Conservation (phyloP, 1,284 basidiomycete genomes). For the Apiotrichum brassicae region DNA sequence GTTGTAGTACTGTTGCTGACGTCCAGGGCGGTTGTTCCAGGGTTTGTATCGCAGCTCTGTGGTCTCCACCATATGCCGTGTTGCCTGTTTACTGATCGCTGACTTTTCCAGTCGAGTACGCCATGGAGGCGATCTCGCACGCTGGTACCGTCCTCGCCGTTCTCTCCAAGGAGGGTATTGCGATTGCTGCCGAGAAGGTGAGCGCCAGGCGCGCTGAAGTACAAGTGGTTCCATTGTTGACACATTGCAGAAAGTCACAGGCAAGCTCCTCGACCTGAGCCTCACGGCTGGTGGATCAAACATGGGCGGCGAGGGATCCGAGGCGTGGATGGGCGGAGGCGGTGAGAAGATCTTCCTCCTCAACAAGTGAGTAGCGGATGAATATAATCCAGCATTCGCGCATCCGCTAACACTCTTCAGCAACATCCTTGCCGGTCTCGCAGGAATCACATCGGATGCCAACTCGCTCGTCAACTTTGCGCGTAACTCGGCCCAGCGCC, state of each 20-base stretch:
- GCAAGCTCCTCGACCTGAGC: conserved; percentile 88
- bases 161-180: conserved; percentile 90
- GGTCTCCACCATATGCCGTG: no score
- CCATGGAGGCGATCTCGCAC: conserved; percentile 97
- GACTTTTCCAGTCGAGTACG: conserved; percentile 76
- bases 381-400: no score
- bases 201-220: background rate
- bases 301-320: conserved; percentile 63
- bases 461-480: conserved; percentile 96
- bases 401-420: conserved; percentile 47
- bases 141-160: conserved; percentile 92
- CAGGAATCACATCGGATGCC: conserved; percentile 93
- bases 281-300: conserved; percentile 61
- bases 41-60: no score
- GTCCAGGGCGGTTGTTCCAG: conserved; percentile 78
- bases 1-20: conserved; percentile 17
- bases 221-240: background rate
- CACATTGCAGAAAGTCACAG: conserved; percentile 71
- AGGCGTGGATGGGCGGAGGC: conserved; percentile 63
- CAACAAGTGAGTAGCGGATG: conserved; percentile 61
- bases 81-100: conserved; percentile 3
- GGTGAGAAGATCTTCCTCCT: conserved; percentile 96
- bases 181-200: conserved; percentile 91
- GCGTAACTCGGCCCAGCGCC: conserved; percentile 79
- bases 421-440: conserved; percentile 91